A percentile compares a stretch with the other conserved stretches of the same genome.
phyloP scores from a whole-genome alignment of 148 eudicot genomes.

The Dysphania ambrosioides region DNA sequence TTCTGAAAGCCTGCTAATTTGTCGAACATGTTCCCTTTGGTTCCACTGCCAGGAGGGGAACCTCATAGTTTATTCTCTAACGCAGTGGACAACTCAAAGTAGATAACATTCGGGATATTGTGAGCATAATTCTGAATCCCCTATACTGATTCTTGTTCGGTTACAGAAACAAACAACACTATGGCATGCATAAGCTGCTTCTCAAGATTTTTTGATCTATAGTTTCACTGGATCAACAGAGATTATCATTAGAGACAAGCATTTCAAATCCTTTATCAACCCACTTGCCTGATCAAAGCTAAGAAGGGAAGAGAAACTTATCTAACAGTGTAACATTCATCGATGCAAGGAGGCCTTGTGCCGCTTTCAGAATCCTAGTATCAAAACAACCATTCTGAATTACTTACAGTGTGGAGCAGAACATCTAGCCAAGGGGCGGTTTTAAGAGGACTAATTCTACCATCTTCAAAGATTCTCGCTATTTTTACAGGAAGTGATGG shows the following conservation, averaged over 20 bases:
- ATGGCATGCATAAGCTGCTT: constrained; percentile 47
- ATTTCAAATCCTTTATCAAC: constrained; percentile 73
- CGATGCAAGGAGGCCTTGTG: background rate
- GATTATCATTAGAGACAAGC: constrained; percentile 61
- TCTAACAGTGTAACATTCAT: background rate
- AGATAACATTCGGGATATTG: constrained; percentile 59
- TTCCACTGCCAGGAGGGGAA: constrained; percentile 27
- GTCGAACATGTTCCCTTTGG: constrained; percentile 35
- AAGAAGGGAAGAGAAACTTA: background rate
- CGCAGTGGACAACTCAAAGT: constrained; percentile 67
- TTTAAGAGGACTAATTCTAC: constrained; percentile 63
- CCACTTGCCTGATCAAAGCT: constrained; percentile 72
- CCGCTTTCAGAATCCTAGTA: background rate
- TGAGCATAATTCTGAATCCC: constrained; percentile 51
- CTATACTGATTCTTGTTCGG: constrained; percentile 48
- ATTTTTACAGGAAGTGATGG: constrained; percentile 45
- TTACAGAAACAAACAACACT: constrained; percentile 65
- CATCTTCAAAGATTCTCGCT: constrained; percentile 60
- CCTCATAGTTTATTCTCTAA: constrained; percentile 86
- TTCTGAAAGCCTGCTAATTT: constrained; percentile 34
- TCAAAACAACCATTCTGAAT: background rate
- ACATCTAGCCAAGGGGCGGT: constrained; percentile 75
- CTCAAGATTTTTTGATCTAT: constrained; percentile 30
- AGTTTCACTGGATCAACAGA: constrained; percentile 20
- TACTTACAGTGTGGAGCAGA: constrained; percentile 73